A percentile compares a stretch with the other conserved stretches of the same genome.
Conservation (phyloP, 106 monocot species). For the Dactylorhiza incarnata region DNA sequence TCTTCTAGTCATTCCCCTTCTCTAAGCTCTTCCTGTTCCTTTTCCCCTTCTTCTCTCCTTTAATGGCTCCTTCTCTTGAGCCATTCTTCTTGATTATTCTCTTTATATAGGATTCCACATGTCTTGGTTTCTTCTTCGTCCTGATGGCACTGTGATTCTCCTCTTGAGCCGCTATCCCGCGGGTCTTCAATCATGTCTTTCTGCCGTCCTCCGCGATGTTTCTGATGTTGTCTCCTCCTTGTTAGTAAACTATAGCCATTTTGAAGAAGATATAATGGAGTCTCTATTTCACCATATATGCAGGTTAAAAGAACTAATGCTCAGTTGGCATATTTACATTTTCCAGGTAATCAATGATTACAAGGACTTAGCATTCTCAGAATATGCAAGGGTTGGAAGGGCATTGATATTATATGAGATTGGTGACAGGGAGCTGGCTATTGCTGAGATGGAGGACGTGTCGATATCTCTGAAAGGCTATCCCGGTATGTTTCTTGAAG, state of each 20-base stretch:
- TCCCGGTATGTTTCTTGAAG: conserved; percentile 36
- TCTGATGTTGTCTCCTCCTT: too few species aligned
- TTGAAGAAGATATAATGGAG: neutral
- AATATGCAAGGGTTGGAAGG: conserved; percentile 81
- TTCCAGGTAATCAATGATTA: conserved; percentile 54
- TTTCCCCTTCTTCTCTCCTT: too few species aligned
- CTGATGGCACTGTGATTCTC: too few species aligned
- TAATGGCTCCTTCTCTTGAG: too few species aligned
- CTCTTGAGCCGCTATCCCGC: too few species aligned
- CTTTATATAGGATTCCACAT: too few species aligned
- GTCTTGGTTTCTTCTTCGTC: too few species aligned
- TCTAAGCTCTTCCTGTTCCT: too few species aligned
- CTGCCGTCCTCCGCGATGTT: too few species aligned
- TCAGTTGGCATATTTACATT: neutral
- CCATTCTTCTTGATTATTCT: too few species aligned
- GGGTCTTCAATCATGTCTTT: too few species aligned
- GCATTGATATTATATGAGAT: conserved; percentile 72
- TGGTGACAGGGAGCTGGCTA: conserved; percentile 68
- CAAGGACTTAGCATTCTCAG: conserved; percentile 73
- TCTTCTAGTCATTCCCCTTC: too few species aligned
- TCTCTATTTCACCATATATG: neutral
- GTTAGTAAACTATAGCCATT: neutral
- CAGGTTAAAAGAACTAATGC: neutral
- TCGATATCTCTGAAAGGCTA: conserved; percentile 79
- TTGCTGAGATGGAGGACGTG: conserved; percentile 87